A percentile compares a stretch with the other conserved stretches of the same genome.
Evolutionary conservation across 306 rosid genomes (phyloP).

Genomic region (Fagus crenata): DNA sequence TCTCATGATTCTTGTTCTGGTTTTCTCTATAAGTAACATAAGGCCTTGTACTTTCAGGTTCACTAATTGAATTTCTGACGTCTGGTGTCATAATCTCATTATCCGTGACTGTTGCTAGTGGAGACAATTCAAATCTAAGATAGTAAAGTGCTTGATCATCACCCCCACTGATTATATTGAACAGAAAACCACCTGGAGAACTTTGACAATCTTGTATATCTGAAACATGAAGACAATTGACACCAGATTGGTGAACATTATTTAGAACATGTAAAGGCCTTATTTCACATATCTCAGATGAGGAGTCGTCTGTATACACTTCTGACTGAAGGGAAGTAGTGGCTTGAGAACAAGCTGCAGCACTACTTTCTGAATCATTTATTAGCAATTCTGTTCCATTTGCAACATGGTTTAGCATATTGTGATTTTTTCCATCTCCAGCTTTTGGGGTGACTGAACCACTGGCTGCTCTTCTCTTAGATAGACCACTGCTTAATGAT

Average conservation of each 20-base stretch:
- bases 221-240: constrained; percentile 89
- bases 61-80: constrained; percentile 19
- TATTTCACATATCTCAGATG: constrained; percentile 59
- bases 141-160: constrained; percentile 89
- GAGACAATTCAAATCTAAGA: constrained; percentile 54
- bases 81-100: constrained; percentile 36
- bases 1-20: constrained; percentile 35
- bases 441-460: constrained; percentile 29
- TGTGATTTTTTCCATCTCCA: constrained; percentile 27
- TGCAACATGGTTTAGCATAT: constrained; percentile 26
- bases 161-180: constrained; percentile 78
- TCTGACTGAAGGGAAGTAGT: constrained; percentile 37
- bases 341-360: constrained; percentile 38
- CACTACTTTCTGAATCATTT: constrained; percentile 39
- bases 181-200: constrained; percentile 38
- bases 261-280: constrained; percentile 52
- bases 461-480: constrained; percentile 40
- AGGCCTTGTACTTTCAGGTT: constrained; percentile 35
- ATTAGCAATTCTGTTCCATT: constrained; percentile 33
- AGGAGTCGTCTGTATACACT: constrained; percentile 36
- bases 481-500: constrained; percentile 49
- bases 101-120: constrained; percentile 31
- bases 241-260: constrained; percentile 85
- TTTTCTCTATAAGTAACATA: constrained; percentile 30
- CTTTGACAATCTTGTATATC: constrained; percentile 44